Evolutionary conservation across 495 filamentous ascomycete species (phyloP).

Genomic region (Podospora anserina): DNA sequence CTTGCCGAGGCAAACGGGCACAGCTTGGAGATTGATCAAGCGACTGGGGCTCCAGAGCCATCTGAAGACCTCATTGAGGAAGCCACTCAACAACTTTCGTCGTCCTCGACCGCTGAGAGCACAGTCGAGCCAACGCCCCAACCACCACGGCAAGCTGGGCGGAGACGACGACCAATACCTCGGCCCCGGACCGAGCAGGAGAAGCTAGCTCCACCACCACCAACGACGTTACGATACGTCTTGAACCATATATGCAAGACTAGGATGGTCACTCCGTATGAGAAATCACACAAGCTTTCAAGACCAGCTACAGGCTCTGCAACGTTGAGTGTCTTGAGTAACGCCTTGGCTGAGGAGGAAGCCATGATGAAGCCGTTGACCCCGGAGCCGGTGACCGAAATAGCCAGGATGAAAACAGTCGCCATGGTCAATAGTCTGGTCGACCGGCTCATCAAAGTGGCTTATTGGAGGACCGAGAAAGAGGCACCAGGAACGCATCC

Average conservation of each 20-base stretch:
- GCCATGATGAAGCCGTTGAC: neutral
- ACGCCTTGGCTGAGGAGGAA: constrained; percentile 20
- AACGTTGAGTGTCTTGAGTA: constrained; percentile 8
- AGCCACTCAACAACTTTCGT: neutral
- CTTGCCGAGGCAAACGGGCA: neutral
- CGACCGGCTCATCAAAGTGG: constrained; percentile 26
- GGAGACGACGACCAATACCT: neutral
- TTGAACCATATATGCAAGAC: neutral
- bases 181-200: neutral
- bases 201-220: neutral
- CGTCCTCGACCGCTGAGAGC: neutral
- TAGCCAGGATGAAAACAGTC: constrained; percentile 15
- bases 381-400: constrained; percentile 17
- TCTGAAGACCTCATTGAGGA: neutral
- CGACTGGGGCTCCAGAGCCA: neutral
- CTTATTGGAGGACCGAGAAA: constrained; percentile 18
- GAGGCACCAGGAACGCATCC: constrained; percentile 13
- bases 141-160: neutral
- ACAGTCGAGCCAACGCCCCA: neutral
- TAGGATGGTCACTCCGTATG: neutral
- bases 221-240: constrained; percentile 2
- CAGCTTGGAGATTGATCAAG: neutral
- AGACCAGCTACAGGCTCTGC: neutral
- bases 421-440: constrained; percentile 26
- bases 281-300: neutral